phyloP scores from a whole-genome alignment of 202 grass and related monocot genomes.

The Digitaria exilis region DNA sequence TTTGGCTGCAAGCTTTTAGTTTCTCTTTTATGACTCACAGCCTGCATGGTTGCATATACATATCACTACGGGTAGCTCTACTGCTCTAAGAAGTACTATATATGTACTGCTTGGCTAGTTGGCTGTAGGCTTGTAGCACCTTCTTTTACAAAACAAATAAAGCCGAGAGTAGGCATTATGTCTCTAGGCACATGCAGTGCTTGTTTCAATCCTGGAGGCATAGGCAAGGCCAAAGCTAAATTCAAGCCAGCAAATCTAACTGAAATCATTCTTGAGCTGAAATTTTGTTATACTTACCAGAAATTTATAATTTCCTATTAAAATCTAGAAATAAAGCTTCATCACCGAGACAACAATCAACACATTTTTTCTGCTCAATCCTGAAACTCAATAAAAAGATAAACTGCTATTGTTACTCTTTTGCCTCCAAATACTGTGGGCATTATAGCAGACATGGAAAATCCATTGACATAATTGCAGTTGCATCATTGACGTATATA shows the following conservation, averaged over 20 bases:
- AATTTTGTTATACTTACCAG: background rate
- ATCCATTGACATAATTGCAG: background rate
- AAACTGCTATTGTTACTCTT: no score
- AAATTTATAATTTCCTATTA: no score
- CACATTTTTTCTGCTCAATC: background rate
- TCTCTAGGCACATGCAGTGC: background rate
- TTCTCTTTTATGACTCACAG: constrained; percentile 30
- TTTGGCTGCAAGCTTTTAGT: constrained; percentile 44
- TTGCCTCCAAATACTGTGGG: background rate
- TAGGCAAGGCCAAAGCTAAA: background rate
- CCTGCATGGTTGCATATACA: constrained; percentile 22
- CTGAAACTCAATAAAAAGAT: background rate
- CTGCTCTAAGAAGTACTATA: background rate
- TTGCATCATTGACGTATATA: background rate
- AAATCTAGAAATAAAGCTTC: no score
- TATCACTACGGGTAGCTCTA: constrained; percentile 1
- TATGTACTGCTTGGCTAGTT: background rate
- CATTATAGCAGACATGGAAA: background rate
- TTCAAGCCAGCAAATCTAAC: background rate
- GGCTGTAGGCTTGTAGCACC: no score
- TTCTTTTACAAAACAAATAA: constrained; percentile 36
- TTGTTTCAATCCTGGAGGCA: background rate
- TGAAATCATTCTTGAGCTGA: background rate
- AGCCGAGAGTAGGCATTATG: background rate
- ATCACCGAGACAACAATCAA: background rate